Evolutionary conservation across 164 flowering plant species (phyloP).

Genomic region (Stephania cephalantha): DNA sequence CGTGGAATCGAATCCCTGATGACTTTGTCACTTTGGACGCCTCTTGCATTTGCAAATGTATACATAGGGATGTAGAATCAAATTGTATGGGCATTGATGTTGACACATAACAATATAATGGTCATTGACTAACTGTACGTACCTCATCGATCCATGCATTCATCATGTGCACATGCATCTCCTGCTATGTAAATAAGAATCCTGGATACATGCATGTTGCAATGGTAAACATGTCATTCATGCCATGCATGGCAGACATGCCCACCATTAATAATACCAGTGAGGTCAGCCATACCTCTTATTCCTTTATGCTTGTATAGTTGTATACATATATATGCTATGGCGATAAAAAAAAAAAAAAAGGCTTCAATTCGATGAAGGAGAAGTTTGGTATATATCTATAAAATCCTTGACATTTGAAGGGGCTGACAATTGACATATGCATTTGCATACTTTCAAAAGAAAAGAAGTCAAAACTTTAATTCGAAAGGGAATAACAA

Average conservation of each 20-base stretch:
- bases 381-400: slow-evolving; percentile 11
- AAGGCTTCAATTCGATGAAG: slow-evolving; percentile 3
- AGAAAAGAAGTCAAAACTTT: not conserved
- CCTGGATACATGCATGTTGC: too few species aligned
- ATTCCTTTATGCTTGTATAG: too few species aligned
- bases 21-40: not conserved
- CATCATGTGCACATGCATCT: too few species aligned
- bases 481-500: not conserved
- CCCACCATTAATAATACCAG: not conserved
- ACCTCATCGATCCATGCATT: not conserved
- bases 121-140: not conserved
- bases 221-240: not conserved
- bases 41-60: not conserved
- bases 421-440: not conserved
- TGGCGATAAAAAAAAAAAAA: too few species aligned
- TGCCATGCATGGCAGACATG: not conserved
- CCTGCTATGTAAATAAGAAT: too few species aligned
- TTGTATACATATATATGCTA: too few species aligned
- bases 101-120: not conserved
- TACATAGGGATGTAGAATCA: not conserved
- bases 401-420: not conserved
- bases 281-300: not conserved
- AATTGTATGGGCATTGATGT: not conserved
- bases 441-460: not conserved
- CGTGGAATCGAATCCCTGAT: not conserved